Evolutionary conservation across 441 rosid species (phyloP).

Genomic region (Pelargonium myrrhifolium): DNA sequence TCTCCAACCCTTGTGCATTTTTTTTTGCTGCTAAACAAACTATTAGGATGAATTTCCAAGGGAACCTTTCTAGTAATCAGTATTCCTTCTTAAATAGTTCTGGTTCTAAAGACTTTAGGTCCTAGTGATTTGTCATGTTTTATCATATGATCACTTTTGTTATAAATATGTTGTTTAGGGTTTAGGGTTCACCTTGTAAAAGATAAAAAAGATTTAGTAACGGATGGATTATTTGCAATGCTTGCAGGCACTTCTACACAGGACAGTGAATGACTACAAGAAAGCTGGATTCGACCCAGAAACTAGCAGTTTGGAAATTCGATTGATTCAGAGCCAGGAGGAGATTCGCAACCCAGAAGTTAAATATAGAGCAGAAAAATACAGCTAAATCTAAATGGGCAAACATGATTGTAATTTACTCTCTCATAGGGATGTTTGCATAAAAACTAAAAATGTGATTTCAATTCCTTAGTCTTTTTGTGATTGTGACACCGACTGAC

Average conservation of each 20-base stretch:
- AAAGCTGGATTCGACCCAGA: constrained; percentile 51
- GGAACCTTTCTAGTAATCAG: too few species aligned
- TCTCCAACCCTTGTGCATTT: too few species aligned
- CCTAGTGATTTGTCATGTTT: too few species aligned
- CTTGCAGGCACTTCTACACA: constrained; percentile 64
- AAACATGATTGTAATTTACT: not conserved
- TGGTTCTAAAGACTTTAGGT: too few species aligned
- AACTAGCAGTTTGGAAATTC: constrained; percentile 90
- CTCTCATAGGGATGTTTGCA: not conserved
- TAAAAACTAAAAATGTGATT: not conserved
- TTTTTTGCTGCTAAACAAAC: too few species aligned
- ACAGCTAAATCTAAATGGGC: constrained; percentile 19
- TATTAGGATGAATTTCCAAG: too few species aligned
- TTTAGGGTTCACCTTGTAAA: not conserved
- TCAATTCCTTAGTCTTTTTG: not conserved
- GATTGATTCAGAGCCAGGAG: constrained; percentile 88
- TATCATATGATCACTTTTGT: too few species aligned
- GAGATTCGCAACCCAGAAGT: constrained; percentile 71
- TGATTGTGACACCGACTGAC: too few species aligned
- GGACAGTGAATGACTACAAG: constrained; percentile 66
- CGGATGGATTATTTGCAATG: not conserved
- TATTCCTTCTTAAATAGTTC: too few species aligned
- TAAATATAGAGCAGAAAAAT: constrained; percentile 59
- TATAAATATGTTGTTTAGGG: too few species aligned
- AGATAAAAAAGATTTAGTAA: not conserved